Percentiles rank a stretch among this genome's conserved stretches.
Conservation (phyloP, 805 yeast species). For the Barnettozyma wickerhamii region DNA sequence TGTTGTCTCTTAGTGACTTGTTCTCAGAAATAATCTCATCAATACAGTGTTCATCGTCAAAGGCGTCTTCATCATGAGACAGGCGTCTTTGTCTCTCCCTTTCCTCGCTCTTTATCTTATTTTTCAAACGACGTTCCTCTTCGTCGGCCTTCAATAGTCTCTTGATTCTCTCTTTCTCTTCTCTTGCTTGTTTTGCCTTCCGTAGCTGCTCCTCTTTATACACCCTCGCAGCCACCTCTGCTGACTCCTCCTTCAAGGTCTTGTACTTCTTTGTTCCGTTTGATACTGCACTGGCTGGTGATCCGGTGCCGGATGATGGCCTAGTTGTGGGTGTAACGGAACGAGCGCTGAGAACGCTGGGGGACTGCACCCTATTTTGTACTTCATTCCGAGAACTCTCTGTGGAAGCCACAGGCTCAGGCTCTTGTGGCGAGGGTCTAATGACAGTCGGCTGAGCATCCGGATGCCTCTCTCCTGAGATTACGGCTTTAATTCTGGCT, state of each 20-base stretch:
- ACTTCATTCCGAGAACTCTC: too few species aligned
- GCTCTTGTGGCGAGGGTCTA: background rate
- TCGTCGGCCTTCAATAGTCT: conserved; percentile 49
- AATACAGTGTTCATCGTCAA: conserved; percentile 28
- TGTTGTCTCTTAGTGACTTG: conserved; percentile 17
- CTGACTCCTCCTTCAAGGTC: conserved; percentile 37
- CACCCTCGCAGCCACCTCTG: conserved; percentile 33
- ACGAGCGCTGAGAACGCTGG: background rate
- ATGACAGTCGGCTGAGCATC: conserved; percentile 7
- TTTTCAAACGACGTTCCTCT: conserved; percentile 36
- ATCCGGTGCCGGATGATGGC: conserved; percentile 6
- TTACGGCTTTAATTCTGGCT: conserved; percentile 6
- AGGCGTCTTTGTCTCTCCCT: conserved; percentile 19
- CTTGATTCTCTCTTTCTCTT: conserved; percentile 54
- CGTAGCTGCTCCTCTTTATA: conserved; percentile 36
- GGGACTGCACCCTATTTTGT: too few species aligned
- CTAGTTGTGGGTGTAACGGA: conserved; percentile 3
- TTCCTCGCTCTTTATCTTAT: conserved; percentile 14
- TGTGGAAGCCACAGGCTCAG: background rate
- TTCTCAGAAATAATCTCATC: conserved; percentile 20
- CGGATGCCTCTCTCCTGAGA: conserved; percentile 4
- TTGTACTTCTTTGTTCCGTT: conserved; percentile 11
- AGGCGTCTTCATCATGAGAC: conserved; percentile 19
- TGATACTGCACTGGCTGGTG: conserved; percentile 11
- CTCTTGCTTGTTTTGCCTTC: conserved; percentile 33